Conservation (phyloP, 164 flowering plant genomes). For the Houttuynia cordata region DNA sequence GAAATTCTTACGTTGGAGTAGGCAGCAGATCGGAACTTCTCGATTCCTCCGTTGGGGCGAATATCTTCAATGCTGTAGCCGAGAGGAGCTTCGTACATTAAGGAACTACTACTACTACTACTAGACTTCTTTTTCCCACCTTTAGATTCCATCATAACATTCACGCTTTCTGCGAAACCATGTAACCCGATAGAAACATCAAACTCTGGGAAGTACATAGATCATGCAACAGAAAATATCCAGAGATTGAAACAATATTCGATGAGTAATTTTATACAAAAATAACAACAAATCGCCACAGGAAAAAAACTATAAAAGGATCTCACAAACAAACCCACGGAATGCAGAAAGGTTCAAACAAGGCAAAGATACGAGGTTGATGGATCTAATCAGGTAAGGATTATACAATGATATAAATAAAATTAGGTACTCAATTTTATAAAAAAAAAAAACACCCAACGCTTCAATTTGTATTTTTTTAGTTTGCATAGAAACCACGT, state of each 20-base stretch:
- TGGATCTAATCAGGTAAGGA: too few relatives aligned
- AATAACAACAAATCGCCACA: neutral
- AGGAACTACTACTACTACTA: conserved; percentile 29
- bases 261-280: neutral
- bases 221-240: neutral
- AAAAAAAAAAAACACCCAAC: too few relatives aligned
- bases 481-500: neutral
- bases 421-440: too few relatives aligned
- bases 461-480: too few relatives aligned
- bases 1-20: conserved; percentile 59
- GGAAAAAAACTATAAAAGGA: neutral
- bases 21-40: conserved; percentile 83
- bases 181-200: neutral
- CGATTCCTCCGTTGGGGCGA: conserved; percentile 79
- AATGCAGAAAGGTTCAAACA: too few relatives aligned
- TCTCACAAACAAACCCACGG: too few relatives aligned
- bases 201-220: too few relatives aligned
- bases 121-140: conserved; percentile 44
- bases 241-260: neutral
- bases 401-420: neutral
- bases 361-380: too few relatives aligned
- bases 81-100: conserved; percentile 64
- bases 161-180: conserved; percentile 19
- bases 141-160: conserved; percentile 72
- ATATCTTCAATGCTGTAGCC: conserved; percentile 82